These are phyloP conservation scores for Tolypocladium guangdongense DNA, from an alignment of 2,329 filamentous ascomycete species.

Conservation along the genomic window DNA sequence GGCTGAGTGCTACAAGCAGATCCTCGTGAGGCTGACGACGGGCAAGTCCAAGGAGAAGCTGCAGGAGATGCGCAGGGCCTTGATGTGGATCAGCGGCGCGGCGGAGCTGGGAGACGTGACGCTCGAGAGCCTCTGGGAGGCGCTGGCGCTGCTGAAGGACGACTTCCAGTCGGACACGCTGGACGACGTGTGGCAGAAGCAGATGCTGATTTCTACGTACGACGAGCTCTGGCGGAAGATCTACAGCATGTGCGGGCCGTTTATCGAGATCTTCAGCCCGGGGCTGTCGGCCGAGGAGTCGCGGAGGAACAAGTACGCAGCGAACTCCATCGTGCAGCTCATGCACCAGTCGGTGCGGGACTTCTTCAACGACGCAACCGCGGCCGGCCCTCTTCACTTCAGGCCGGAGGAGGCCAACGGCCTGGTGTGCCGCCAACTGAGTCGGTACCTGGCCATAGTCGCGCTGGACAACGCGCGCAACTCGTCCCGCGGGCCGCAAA, in stretches of 20 bases:
- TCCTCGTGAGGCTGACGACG: not conserved
- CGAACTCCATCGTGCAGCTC: constrained; percentile 1
- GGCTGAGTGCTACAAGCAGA: not conserved
- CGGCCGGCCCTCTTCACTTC: not conserved
- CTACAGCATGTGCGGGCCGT: not conserved
- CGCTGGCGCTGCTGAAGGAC: not conserved
- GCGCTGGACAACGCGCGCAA: not conserved
- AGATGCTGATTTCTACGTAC: not conserved
- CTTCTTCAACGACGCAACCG: not conserved
- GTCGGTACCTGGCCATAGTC: not conserved
- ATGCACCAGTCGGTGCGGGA: constrained; percentile 5
- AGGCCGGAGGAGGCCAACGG: not conserved
- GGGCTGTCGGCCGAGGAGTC: not conserved
- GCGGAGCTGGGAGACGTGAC: constrained; percentile 2
- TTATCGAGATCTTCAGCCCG: not conserved
- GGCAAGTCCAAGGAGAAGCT: not conserved
- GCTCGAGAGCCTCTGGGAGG: constrained; percentile 3
- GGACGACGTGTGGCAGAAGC: not conserved
- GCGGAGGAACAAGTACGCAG: not conserved
- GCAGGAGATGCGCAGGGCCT: not conserved
- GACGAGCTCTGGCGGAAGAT: constrained; percentile 1
- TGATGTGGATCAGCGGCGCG: constrained; percentile 5
- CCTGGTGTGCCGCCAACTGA: not conserved
- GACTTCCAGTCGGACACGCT: not conserved
- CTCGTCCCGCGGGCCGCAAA: not conserved